Evolutionary conservation across 2,329 filamentous ascomycete species (phyloP).

Genomic region (Aspergillus nomiae): DNA sequence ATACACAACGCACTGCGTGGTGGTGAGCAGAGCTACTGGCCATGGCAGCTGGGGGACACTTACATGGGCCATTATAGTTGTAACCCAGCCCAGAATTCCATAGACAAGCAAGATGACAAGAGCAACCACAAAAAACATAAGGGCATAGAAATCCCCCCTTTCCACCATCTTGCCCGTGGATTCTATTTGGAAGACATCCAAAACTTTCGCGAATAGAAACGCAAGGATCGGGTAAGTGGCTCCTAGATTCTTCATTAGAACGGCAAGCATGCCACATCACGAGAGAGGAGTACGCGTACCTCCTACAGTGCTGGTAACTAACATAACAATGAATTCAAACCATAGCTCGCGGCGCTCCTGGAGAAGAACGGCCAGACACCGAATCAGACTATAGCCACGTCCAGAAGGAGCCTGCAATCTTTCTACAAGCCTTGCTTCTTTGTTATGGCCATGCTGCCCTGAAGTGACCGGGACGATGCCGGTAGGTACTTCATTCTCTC

Average conservation of each 20-base stretch:
- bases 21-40: not conserved
- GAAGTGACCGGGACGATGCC: not conserved
- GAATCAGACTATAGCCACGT: not conserved
- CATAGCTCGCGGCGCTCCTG: not conserved
- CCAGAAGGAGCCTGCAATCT: not conserved
- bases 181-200: constrained; percentile 3
- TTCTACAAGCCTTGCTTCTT: not conserved
- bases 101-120: constrained; percentile 5
- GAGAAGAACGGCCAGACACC: not conserved
- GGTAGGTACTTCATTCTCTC: not conserved
- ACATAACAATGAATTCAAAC: not conserved
- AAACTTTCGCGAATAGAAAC: not conserved
- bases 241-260: not conserved
- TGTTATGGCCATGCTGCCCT: not conserved
- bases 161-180: constrained; percentile 1
- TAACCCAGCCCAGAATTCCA: constrained; percentile 1
- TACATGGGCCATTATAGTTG: constrained; percentile 1
- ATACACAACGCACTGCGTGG: not conserved
- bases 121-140: constrained; percentile 12
- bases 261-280: not conserved
- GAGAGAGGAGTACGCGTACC: not conserved
- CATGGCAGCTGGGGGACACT: not conserved
- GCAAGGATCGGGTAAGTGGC: not conserved
- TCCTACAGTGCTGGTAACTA: not conserved
- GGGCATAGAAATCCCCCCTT: constrained; percentile 9